Conservation (phyloP, 2,329 filamentous ascomycete genomes). For the Botrytis cinerea region DNA sequence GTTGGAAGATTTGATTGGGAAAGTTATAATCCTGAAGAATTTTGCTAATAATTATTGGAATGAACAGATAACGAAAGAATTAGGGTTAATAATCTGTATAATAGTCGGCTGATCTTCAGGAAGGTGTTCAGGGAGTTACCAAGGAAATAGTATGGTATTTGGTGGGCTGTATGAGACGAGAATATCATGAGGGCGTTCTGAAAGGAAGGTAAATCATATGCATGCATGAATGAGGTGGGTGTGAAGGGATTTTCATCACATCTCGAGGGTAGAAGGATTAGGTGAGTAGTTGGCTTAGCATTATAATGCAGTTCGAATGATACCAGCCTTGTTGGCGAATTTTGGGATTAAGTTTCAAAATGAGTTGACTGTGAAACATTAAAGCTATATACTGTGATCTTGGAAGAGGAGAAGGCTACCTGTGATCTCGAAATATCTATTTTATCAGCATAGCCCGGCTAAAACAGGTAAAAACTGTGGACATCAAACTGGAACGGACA, state of each 20-base stretch:
- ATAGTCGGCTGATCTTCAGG: constrained; percentile 88
- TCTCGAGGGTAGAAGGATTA: not conserved
- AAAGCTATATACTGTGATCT: not conserved
- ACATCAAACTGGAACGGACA: not conserved
- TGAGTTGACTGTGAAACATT: not conserved
- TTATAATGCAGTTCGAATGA: not conserved
- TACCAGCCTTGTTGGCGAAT: not conserved
- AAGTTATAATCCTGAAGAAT: not conserved
- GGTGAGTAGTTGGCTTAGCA: not conserved
- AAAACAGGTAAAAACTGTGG: not conserved
- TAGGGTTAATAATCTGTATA: constrained; percentile 81
- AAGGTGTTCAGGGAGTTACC: constrained; percentile 65
- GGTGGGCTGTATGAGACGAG: not conserved
- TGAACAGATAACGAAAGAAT: constrained; percentile 80
- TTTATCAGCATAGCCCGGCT: not conserved
- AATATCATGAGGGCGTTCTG: not conserved
- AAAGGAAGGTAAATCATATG: not conserved
- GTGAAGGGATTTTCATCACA: not conserved
- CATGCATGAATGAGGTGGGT: too few relatives aligned
- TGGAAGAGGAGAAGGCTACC: not conserved
- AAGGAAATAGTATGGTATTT: constrained; percentile 34
- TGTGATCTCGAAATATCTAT: not conserved
- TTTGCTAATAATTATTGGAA: not conserved
- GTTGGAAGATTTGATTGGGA: not conserved
- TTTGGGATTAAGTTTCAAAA: not conserved